phyloP scores from a whole-genome alignment of 306 rosid genomes.

The Vigna hirtella region DNA sequence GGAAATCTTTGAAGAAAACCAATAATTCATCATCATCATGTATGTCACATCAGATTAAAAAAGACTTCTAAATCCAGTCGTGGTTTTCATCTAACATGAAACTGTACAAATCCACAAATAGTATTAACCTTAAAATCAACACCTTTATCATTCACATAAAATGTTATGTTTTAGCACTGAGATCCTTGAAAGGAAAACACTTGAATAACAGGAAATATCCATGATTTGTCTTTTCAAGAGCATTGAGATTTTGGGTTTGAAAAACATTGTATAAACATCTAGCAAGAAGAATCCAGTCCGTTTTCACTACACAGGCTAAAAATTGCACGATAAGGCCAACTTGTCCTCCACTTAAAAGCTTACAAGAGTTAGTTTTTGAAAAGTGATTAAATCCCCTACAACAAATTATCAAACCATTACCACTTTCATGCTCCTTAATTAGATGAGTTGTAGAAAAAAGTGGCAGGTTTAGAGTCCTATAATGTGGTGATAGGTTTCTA shows the following conservation, averaged over 20 bases:
- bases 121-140: conserved; percentile 7
- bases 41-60: conserved; percentile 12
- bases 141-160: conserved; percentile 19
- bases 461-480: too few species aligned
- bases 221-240: background rate
- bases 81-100: background rate
- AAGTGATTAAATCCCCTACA: too few species aligned
- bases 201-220: conserved; percentile 21
- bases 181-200: conserved; percentile 14
- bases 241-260: conserved; percentile 15
- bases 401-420: too few species aligned
- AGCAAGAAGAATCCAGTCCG: conserved; percentile 23
- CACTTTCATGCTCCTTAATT: too few species aligned
- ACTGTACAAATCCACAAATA: conserved; percentile 22
- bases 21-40: background rate
- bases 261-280: conserved; percentile 16
- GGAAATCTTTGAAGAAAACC: conserved; percentile 14
- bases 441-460: too few species aligned
- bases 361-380: too few species aligned
- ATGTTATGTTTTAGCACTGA: conserved; percentile 15
- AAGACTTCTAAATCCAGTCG: background rate
- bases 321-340: too few species aligned
- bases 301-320: conserved; percentile 1
- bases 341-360: too few species aligned
- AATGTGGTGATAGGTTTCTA: too few species aligned